Evolutionary conservation across 2,329 filamentous ascomycete species (phyloP).

Genomic region (Cladorrhinum sp.): DNA sequence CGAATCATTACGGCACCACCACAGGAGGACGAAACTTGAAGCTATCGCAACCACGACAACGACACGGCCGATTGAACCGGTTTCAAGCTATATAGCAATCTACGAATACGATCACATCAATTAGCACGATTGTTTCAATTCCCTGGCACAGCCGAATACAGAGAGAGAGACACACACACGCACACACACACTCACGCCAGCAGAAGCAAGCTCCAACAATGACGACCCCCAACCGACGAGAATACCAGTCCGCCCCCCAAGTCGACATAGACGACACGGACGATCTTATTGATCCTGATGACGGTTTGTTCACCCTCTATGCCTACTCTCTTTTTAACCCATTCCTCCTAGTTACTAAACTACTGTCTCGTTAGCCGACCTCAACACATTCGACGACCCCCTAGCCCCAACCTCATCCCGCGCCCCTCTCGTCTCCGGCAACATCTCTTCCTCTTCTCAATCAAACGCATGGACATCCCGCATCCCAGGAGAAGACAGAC

Average conservation of each 20-base stretch:
- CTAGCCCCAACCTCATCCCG: slow-evolving; percentile 67
- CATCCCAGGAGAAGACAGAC: slow-evolving; percentile 89
- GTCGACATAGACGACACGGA: slow-evolving; percentile 48
- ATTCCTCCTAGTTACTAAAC: background rate
- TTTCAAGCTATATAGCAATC: too few species aligned
- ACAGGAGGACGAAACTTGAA: background rate
- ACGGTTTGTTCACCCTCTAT: slow-evolving; percentile 52
- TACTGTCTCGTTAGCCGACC: slow-evolving; percentile 56
- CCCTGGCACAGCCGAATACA: too few species aligned
- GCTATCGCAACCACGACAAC: background rate
- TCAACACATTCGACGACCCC: slow-evolving; percentile 92
- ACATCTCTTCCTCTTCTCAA: slow-evolving; percentile 1
- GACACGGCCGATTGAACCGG: background rate
- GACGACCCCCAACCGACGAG: slow-evolving; percentile 46
- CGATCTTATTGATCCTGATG: slow-evolving; percentile 75
- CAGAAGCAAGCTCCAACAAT: too few species aligned
- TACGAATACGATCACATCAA: too few species aligned
- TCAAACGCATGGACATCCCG: slow-evolving; percentile 58
- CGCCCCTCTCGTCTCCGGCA: slow-evolving; percentile 36
- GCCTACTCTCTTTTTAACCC: slow-evolving; percentile 1
- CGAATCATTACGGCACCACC: background rate
- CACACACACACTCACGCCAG: too few species aligned
- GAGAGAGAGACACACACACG: too few species aligned
- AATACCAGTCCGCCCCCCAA: slow-evolving; percentile 55
- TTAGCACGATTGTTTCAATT: too few species aligned